Percentiles rank a stretch among this genome's conserved stretches.
Evolutionary conservation across 2,329 filamentous ascomycete genomes (phyloP).

Genomic region (Ophiostoma sp.): DNA sequence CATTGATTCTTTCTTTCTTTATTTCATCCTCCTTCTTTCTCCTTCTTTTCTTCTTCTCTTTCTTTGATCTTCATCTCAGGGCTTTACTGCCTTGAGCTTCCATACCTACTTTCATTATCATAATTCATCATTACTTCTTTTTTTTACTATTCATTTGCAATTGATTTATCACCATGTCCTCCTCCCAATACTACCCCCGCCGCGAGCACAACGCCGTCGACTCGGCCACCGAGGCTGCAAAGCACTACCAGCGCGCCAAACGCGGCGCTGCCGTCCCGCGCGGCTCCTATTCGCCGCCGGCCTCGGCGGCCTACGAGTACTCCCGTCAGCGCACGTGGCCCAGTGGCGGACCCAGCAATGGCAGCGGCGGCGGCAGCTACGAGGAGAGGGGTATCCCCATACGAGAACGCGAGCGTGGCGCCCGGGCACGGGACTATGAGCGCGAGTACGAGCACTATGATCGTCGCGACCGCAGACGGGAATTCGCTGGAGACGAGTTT

Average conservation of each 20-base stretch:
- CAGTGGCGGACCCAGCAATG: background rate
- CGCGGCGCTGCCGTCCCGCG: conserved; percentile 18
- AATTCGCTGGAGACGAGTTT: conserved; percentile 10
- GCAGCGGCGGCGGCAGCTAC: conserved; percentile 22
- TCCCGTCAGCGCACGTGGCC: conserved; percentile 18
- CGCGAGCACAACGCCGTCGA: conserved; percentile 18
- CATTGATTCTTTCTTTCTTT: background rate
- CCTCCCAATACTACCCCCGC: conserved; percentile 20
- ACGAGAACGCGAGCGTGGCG: background rate
- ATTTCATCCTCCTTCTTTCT: background rate
- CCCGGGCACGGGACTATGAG: background rate
- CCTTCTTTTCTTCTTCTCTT: background rate
- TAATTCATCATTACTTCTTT: background rate
- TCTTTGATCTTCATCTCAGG: background rate
- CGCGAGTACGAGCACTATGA: conserved; percentile 16
- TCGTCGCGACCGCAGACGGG: conserved; percentile 9
- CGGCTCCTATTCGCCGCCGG: conserved; percentile 23
- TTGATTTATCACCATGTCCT: conserved; percentile 13
- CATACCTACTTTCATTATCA: background rate
- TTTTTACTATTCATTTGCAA: background rate
- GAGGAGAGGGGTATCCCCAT: conserved; percentile 23
- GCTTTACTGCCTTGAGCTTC: conserved; percentile 2
- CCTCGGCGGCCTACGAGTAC: conserved; percentile 24
- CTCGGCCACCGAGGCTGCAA: conserved; percentile 20
- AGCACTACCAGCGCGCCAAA: conserved; percentile 23